Percentiles rank a stretch among this genome's conserved stretches.
phyloP scores from a whole-genome alignment of 164 flowering plant genomes.

The Piper longum region DNA sequence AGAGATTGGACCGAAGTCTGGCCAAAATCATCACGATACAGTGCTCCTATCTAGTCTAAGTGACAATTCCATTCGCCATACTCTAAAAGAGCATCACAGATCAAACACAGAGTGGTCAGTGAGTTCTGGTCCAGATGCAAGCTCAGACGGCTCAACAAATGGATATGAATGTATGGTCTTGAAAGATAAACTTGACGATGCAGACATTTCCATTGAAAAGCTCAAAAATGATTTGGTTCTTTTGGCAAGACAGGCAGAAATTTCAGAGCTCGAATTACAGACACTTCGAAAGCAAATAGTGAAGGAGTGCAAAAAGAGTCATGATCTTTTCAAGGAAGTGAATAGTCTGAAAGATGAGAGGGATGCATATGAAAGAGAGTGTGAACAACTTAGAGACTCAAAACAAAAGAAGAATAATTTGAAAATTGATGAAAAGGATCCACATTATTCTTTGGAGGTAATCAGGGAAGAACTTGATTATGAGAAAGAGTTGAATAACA shows the following conservation, averaged over 20 bases:
- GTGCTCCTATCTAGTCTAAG: slow-evolving; percentile 20
- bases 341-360: slow-evolving; percentile 57
- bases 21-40: slow-evolving; percentile 18
- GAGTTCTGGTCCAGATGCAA: slow-evolving; percentile 40
- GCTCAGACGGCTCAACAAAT: slow-evolving; percentile 32
- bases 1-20: slow-evolving; percentile 24
- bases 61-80: slow-evolving; percentile 15
- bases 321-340: slow-evolving; percentile 62
- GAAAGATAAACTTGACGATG: slow-evolving; percentile 20
- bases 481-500: slow-evolving; percentile 64
- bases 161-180: slow-evolving; percentile 14
- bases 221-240: slow-evolving; percentile 41
- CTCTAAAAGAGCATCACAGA: slow-evolving; percentile 21
- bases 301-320: slow-evolving; percentile 70
- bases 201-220: slow-evolving; percentile 42
- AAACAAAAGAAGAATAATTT: slow-evolving; percentile 22
- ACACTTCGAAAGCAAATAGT: slow-evolving; percentile 81
- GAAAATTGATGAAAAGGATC: slow-evolving; percentile 36
- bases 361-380: slow-evolving; percentile 49
- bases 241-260: slow-evolving; percentile 56
- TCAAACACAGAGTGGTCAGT: slow-evolving; percentile 46
- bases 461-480: slow-evolving; percentile 59
- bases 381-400: slow-evolving; percentile 40
- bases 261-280: slow-evolving; percentile 76
- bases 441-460: slow-evolving; percentile 42